phyloP scores from a whole-genome alignment of 257 asterid species.

The Solanum appendiculatum region DNA sequence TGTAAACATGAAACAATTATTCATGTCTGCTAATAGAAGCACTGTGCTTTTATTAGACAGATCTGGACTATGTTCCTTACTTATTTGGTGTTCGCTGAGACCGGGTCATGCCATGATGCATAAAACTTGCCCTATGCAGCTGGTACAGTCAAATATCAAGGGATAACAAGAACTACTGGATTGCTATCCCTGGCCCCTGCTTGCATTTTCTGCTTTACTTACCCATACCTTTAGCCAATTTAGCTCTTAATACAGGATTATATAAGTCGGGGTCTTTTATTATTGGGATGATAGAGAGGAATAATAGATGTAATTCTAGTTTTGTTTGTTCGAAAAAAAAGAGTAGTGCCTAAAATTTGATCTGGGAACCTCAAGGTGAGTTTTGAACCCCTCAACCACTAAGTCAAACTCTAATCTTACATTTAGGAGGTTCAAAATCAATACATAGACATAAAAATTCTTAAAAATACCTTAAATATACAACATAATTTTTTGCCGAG shows the following conservation, averaged over 20 bases:
- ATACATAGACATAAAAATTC: too few species aligned
- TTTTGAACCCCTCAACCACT: too few species aligned
- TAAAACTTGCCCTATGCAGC: not conserved
- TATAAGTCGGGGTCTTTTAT: not conserved
- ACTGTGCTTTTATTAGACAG: not conserved
- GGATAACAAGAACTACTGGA: not conserved
- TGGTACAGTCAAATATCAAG: not conserved
- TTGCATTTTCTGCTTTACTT: not conserved
- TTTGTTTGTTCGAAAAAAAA: too few species aligned
- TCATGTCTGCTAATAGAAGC: not conserved
- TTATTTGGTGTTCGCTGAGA: not conserved
- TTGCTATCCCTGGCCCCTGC: not conserved
- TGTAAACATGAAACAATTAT: not conserved
- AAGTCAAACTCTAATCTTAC: too few species aligned
- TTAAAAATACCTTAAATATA: too few species aligned
- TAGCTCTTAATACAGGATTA: not conserved
- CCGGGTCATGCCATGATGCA: not conserved
- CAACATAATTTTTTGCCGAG: too few species aligned
- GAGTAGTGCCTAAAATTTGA: too few species aligned
- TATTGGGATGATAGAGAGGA: not conserved
- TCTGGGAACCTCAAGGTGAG: too few species aligned
- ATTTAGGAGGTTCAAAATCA: too few species aligned
- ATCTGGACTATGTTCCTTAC: not conserved
- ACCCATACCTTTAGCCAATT: not conserved
- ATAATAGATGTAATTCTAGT: not conserved